Evolutionary conservation across 257 asterid genomes (phyloP).

Genomic region (Eustoma russellianum): DNA sequence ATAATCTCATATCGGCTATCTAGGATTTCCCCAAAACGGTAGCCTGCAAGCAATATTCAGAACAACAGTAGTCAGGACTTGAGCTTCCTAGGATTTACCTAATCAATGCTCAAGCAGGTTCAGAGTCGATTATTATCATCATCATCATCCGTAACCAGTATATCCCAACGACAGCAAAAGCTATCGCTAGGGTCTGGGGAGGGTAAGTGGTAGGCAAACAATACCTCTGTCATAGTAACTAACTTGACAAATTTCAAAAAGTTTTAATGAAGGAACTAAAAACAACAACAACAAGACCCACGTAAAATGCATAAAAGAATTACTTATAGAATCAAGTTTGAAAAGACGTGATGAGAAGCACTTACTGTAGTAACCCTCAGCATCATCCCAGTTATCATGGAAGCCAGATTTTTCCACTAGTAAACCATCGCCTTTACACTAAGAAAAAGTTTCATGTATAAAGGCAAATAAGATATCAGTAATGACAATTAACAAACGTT

Average conservation of each 20-base stretch:
- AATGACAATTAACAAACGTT: background rate
- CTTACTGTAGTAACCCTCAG: conserved; percentile 93
- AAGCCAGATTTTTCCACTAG: conserved; percentile 73
- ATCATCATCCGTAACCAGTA: too few relatives aligned
- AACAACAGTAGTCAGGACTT: background rate
- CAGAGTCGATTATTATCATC: too few relatives aligned
- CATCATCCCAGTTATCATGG: conserved; percentile 95
- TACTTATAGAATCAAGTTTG: background rate
- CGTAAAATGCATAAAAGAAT: too few relatives aligned
- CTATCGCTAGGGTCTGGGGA: too few relatives aligned
- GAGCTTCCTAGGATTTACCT: too few relatives aligned
- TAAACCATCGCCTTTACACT: conserved; percentile 73
- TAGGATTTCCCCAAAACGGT: conserved; percentile 93
- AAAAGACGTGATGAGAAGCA: background rate
- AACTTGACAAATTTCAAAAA: too few relatives aligned
- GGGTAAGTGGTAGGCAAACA: too few relatives aligned
- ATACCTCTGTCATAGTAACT: too few relatives aligned
- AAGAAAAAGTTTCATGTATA: conserved; percentile 7
- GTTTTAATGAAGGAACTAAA: too few relatives aligned
- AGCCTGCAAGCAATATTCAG: conserved; percentile 34
- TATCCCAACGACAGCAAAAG: too few relatives aligned
- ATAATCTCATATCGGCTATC: conserved; percentile 86
- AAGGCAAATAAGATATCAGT: background rate
- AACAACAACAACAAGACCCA: too few relatives aligned
- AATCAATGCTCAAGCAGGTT: background rate